phyloP scores from a whole-genome alignment of 257 asterid genomes.

The Salvia miltiorrhiza region DNA sequence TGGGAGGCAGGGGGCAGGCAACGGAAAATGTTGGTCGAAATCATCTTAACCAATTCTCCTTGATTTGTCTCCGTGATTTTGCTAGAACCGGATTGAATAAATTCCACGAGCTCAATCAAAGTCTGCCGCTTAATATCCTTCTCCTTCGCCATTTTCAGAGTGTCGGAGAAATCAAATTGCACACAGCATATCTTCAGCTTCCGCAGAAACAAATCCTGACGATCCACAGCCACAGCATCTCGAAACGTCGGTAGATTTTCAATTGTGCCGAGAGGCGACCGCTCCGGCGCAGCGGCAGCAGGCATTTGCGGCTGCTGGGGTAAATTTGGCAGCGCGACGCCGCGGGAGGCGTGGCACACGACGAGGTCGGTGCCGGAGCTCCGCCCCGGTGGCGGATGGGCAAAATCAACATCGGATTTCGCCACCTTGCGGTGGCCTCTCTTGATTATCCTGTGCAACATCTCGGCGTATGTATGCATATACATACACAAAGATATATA shows the following conservation, averaged over 20 bases:
- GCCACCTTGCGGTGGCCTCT: slow-evolving; percentile 45
- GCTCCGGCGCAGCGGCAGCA: slow-evolving; percentile 21
- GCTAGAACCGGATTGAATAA: slow-evolving; percentile 53
- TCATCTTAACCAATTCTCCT: slow-evolving; percentile 71
- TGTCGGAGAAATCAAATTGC: slow-evolving; percentile 54
- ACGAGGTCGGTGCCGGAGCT: slow-evolving; percentile 30
- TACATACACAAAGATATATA: background rate
- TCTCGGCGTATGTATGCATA: slow-evolving; percentile 21
- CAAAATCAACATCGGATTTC: slow-evolving; percentile 39
- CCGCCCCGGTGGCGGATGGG: slow-evolving; percentile 27
- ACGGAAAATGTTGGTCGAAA: slow-evolving; percentile 64
- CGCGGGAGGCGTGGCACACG: slow-evolving; percentile 39
- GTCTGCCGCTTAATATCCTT: slow-evolving; percentile 73
- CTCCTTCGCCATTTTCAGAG: slow-evolving; percentile 50
- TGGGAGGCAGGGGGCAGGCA: slow-evolving; percentile 60
- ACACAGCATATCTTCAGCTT: slow-evolving; percentile 62
- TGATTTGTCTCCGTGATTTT: slow-evolving; percentile 59
- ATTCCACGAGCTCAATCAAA: slow-evolving; percentile 67
- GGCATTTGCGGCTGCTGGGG: slow-evolving; percentile 17
- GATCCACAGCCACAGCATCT: slow-evolving; percentile 54
- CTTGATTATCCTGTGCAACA: slow-evolving; percentile 54
- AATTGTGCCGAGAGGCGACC: slow-evolving; percentile 35
- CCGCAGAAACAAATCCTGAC: slow-evolving; percentile 52
- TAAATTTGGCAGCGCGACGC: slow-evolving; percentile 7
- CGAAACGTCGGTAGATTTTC: slow-evolving; percentile 61